Conservation (phyloP, 768 basidiomycete species). For the Pleurotus salmoneostramineus region DNA sequence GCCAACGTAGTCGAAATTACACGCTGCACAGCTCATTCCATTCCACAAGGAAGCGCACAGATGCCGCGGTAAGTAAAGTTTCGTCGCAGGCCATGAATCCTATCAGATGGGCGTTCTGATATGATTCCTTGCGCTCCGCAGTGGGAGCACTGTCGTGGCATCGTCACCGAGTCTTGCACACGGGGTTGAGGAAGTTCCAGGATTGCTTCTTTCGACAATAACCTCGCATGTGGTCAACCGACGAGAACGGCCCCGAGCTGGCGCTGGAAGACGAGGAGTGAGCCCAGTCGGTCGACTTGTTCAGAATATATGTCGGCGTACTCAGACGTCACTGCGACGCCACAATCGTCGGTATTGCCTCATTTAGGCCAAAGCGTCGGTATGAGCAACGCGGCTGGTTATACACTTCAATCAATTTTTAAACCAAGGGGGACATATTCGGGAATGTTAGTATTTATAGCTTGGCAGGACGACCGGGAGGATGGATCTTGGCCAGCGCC, state of each 20-base stretch:
- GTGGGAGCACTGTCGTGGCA: no score
- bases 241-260: neutral
- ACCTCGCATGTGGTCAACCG: neutral
- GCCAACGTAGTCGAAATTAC: neutral
- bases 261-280: no score
- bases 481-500: slow-evolving; percentile 2
- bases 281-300: no score
- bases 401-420: neutral
- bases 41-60: no score
- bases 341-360: slow-evolving; percentile 4
- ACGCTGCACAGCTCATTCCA: neutral
- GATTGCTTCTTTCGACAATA: neutral
- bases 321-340: neutral
- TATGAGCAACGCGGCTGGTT: no score
- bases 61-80: no score
- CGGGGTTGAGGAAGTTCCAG: neutral
- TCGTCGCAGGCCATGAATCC: no score
- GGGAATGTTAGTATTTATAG: neutral
- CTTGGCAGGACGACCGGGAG: neutral
- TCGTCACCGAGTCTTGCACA: neutral
- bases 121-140: no score
- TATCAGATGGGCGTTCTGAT: no score
- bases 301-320: no score
- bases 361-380: neutral
- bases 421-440: neutral